Base-by-base conservation (phyloP, 768 basidiomycete species). In the Xerocomellus chrysenteron region DNA sequence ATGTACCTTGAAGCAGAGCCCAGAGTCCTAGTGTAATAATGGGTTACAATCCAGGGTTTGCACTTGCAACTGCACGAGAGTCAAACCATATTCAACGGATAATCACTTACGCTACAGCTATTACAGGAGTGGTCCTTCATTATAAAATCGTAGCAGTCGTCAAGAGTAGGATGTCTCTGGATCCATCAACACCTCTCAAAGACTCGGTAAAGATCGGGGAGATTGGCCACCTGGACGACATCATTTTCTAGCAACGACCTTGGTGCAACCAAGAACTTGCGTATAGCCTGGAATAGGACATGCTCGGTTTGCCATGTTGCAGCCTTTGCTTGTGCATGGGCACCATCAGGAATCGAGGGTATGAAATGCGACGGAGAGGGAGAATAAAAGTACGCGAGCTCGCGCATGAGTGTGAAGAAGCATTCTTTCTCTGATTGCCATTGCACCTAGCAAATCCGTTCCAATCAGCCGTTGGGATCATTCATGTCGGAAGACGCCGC, bases 181-280 rank as follows among this genome's bases (percentile, higher is more conserved):
- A 26, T 35, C 10, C n/a, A 44, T 78, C 68, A 98, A 68, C 95
- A 98, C 60, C 95, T 75, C 74, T 98, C 95, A 65, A 98, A 99
- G 0, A 98, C 90, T 59, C 89, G 87, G 71, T 97, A 99, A 51
- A 99, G 75, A 60, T 95, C 93, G 2, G 94, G 94, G 42, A 98
- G 73, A 70, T 84, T 89, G 11, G 97, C 94, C 19, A 96, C 83
- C 72, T 95, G 91, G 2, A 92, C 84, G 5, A 98, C 85, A 65
- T 92, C 90, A 28, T 69, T 68, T 61, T 87, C 89, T 48, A 88
- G 77, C 56, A 88, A 75, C 3, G 80, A 81, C 68, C 81, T 87
- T 8, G 80, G 93, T 44, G 85, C 83, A 6, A 75, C 70, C 13
- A 96, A 74, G 70, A 96, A 90, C 51, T 84, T 82, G 55, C 91